Evolutionary conservation across 495 filamentous ascomycete species (phyloP).

Genomic region (Trichodelitschia bisporula): DNA sequence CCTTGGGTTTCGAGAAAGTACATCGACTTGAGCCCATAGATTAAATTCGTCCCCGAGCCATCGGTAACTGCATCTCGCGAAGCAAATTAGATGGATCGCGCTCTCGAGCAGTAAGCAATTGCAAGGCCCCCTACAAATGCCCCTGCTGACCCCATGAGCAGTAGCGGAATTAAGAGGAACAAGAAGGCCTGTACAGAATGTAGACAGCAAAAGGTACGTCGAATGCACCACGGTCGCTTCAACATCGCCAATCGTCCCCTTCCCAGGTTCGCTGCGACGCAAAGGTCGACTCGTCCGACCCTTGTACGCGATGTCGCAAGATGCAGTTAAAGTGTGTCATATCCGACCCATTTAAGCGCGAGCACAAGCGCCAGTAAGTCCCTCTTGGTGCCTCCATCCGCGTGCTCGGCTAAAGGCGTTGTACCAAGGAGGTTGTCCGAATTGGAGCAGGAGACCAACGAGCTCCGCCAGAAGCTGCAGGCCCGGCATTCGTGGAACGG

Average conservation of each 20-base stretch:
- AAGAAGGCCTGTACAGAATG: background rate
- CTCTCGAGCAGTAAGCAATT: too few relatives aligned
- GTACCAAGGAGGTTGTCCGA: background rate
- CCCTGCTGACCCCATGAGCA: too few relatives aligned
- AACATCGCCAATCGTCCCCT: background rate
- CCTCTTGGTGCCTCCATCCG: slow-evolving; percentile 1
- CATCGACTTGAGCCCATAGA: too few relatives aligned
- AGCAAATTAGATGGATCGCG: too few relatives aligned
- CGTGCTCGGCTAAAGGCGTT: background rate
- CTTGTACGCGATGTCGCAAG: background rate
- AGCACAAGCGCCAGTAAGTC: background rate
- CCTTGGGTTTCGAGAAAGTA: too few relatives aligned
- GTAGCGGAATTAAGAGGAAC: background rate
- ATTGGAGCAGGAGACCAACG: background rate
- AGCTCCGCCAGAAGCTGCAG: background rate
- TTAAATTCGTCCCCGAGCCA: too few relatives aligned
- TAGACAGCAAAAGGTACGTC: background rate
- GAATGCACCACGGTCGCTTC: background rate
- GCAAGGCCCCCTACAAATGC: too few relatives aligned
- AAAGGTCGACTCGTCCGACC: background rate
- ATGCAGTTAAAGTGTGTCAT: background rate
- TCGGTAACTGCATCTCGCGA: too few relatives aligned
- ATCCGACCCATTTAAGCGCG: background rate
- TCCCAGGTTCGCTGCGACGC: background rate
- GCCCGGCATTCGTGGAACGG: background rate